Percentiles rank a stretch among this genome's conserved stretches.
Conservation (phyloP, 2,329 filamentous ascomycete genomes). For the Paecilomyces variotii region DNA sequence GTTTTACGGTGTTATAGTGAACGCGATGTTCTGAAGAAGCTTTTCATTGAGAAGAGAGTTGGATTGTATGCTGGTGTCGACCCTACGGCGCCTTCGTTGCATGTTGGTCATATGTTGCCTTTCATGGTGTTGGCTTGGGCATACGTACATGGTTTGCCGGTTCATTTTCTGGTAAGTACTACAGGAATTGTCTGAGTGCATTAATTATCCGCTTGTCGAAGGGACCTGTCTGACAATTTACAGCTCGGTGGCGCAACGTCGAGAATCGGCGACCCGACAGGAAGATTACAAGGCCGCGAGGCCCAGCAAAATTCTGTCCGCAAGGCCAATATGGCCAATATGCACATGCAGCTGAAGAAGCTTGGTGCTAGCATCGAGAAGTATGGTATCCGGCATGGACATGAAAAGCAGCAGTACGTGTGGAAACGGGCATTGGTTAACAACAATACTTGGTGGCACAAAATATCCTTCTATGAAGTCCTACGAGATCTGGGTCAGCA, state of each 20-base stretch:
- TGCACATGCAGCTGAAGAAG: slow-evolving; percentile 46
- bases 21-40: slow-evolving; percentile 33
- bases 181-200: not conserved
- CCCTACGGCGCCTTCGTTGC: slow-evolving; percentile 42
- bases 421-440: slow-evolving; percentile 65
- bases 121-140: slow-evolving; percentile 45
- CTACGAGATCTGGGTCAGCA: slow-evolving; percentile 64
- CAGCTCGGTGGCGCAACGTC: slow-evolving; percentile 42
- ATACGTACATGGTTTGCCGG: slow-evolving; percentile 40
- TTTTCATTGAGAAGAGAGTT: slow-evolving; percentile 39
- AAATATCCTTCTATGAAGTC: slow-evolving; percentile 64
- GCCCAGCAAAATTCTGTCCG: slow-evolving; percentile 28
- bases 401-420: slow-evolving; percentile 50
- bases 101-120: slow-evolving; percentile 44
- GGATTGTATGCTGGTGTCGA: slow-evolving; percentile 43
- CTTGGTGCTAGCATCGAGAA: slow-evolving; percentile 67
- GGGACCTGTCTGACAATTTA: slow-evolving; percentile 10
- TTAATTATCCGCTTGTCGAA: too few species aligned
- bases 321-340: slow-evolving; percentile 40
- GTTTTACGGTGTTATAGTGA: slow-evolving; percentile 20
- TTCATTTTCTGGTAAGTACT: slow-evolving; percentile 36
- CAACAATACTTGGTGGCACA: slow-evolving; percentile 78
- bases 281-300: slow-evolving; percentile 33
- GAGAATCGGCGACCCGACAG: slow-evolving; percentile 40
- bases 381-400: slow-evolving; percentile 59